Evolutionary conservation across 306 rosid genomes (phyloP).

Genomic region (Pyrus pyrifolia): DNA sequence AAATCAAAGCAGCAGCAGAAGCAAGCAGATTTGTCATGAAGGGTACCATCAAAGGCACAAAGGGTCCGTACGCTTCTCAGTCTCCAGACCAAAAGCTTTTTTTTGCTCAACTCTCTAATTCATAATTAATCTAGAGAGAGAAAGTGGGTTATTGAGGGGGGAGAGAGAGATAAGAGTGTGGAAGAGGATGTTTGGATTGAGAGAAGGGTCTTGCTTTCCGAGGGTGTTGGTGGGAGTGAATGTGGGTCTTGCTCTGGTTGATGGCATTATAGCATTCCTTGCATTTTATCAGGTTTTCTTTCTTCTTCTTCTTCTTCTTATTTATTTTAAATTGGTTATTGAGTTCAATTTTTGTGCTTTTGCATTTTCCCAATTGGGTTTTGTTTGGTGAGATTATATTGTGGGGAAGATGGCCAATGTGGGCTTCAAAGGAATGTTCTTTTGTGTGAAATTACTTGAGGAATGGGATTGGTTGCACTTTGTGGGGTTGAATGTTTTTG

Average conservation of each 20-base stretch:
- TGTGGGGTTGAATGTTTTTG: slow-evolving; percentile 7
- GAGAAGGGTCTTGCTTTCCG: slow-evolving; percentile 57
- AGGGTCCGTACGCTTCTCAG: slow-evolving; percentile 10
- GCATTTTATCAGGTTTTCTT: slow-evolving; percentile 68
- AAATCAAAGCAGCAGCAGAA: background rate
- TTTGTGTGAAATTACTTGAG: background rate
- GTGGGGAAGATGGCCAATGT: slow-evolving; percentile 13
- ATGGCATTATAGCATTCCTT: slow-evolving; percentile 50
- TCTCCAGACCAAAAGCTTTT: slow-evolving; percentile 12
- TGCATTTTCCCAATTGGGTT: background rate
- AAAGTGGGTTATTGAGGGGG: background rate
- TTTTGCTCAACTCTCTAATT: background rate
- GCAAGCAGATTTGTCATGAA: slow-evolving; percentile 30
- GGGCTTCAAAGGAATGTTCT: background rate
- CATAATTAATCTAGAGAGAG: background rate
- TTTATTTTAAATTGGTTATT: background rate
- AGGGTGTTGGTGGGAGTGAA: slow-evolving; percentile 40
- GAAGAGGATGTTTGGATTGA: slow-evolving; percentile 44
- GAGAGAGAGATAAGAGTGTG: slow-evolving; percentile 2
- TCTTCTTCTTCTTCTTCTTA: background rate
- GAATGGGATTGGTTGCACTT: background rate
- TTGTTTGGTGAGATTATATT: background rate
- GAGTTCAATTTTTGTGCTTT: background rate
- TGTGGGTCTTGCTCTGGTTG: slow-evolving; percentile 62
- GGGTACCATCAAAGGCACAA: background rate